Percentiles rank a stretch among this genome's conserved stretches.
These are phyloP conservation scores for Rhizophlyctis rosea DNA, from an alignment of 192 early-diverging fungal species.

Conservation along the genomic window DNA sequence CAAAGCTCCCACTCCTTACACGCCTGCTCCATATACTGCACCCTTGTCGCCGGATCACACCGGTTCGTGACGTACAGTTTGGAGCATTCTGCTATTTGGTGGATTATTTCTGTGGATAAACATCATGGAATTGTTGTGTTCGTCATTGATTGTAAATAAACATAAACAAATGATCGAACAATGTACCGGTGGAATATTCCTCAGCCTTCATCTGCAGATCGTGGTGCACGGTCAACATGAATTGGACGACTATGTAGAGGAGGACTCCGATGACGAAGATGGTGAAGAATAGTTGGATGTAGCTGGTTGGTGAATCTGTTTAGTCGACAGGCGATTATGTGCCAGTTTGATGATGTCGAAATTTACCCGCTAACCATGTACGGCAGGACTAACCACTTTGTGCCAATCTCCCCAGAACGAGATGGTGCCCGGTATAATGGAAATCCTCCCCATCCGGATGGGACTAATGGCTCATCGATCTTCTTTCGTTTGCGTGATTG, in stretches of 20 bases:
- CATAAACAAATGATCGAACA: not conserved
- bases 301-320: constrained; percentile 27
- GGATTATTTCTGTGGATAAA: constrained; percentile 40
- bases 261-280: constrained; percentile 54
- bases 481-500: not conserved
- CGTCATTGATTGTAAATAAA: constrained; percentile 1
- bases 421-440: too few relatives aligned
- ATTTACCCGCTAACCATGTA: constrained; percentile 42
- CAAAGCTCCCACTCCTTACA: constrained; percentile 65
- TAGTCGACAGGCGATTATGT: not conserved
- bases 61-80: constrained; percentile 59
- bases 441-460: too few relatives aligned
- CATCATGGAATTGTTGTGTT: too few relatives aligned
- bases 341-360: not conserved
- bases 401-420: constrained; percentile 2
- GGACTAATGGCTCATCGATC: not conserved
- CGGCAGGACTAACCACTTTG: constrained; percentile 22
- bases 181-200: constrained; percentile 47
- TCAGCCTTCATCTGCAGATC: constrained; percentile 71
- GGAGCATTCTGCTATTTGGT: constrained; percentile 62
- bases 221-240: constrained; percentile 65
- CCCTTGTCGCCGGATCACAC: constrained; percentile 53
- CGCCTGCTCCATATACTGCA: constrained; percentile 53
- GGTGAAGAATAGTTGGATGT: constrained; percentile 73
- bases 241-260: constrained; percentile 63